phyloP scores from a whole-genome alignment of 192 early-diverging fungal genomes.

The Coemansia sp. region DNA sequence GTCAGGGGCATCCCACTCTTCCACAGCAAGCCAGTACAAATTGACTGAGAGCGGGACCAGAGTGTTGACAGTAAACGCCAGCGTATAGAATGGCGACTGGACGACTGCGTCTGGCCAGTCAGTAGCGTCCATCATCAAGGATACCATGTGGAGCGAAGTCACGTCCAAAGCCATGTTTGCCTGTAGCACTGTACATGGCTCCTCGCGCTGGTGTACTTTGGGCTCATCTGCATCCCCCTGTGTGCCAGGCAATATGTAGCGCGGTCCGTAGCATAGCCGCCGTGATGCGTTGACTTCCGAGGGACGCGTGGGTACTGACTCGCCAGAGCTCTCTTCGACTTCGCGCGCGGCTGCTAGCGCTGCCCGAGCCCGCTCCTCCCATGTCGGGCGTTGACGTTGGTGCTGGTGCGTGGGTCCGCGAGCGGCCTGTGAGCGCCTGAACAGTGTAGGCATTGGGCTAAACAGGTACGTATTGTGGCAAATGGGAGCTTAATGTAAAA shows the following conservation, averaged over 20 bases:
- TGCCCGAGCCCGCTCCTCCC: constrained; percentile 44
- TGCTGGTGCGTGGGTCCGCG: constrained; percentile 19
- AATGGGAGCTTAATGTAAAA: not conserved
- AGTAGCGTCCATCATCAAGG: constrained; percentile 24
- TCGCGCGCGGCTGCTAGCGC: constrained; percentile 48
- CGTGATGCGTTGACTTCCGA: constrained; percentile 42
- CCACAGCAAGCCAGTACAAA: constrained; percentile 40
- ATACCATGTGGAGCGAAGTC: constrained; percentile 33
- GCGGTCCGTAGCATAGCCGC: constrained; percentile 44
- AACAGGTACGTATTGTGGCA: not conserved
- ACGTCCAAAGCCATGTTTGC: constrained; percentile 31
- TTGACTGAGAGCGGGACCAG: constrained; percentile 38
- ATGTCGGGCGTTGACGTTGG: constrained; percentile 33
- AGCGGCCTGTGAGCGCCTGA: constrained; percentile 35
- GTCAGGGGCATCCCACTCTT: constrained; percentile 34
- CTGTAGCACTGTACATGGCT: constrained; percentile 35
- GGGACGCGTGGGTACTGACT: constrained; percentile 47
- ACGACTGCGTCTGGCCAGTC: constrained; percentile 15
- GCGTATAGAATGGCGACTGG: constrained; percentile 31
- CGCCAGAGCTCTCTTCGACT: constrained; percentile 43
- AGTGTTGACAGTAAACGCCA: constrained; percentile 36
- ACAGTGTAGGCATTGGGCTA: constrained; percentile 30
- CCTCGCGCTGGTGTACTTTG: constrained; percentile 32
- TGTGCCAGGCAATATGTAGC: constrained; percentile 36
- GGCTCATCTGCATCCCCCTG: constrained; percentile 7